Conservation (phyloP, 2,329 filamentous ascomycete genomes). For the Westerdykella ornata region DNA sequence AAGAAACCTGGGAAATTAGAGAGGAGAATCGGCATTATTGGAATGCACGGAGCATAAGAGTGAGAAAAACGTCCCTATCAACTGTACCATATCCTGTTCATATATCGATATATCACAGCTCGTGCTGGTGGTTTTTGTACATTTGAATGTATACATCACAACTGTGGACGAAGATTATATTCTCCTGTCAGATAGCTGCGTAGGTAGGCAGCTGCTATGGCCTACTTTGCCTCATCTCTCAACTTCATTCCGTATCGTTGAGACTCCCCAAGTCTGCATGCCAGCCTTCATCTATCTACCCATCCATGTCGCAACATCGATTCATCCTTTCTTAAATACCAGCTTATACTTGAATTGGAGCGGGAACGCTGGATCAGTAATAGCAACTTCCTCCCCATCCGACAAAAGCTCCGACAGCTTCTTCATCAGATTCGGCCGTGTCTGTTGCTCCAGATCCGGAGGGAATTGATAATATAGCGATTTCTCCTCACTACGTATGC, state of each 20-base stretch:
- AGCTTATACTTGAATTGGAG: slow-evolving; percentile 61
- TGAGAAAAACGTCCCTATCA: neutral
- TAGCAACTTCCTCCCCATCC: slow-evolving; percentile 80
- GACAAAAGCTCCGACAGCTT: slow-evolving; percentile 70
- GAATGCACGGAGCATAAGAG: slow-evolving; percentile 30
- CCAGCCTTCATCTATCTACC: neutral
- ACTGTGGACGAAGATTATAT: slow-evolving; percentile 4
- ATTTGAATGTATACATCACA: slow-evolving; percentile 1
- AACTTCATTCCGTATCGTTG: too few relatives aligned
- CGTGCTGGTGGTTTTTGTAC: neutral
- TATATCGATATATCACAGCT: neutral
- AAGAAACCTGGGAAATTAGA: slow-evolving; percentile 27
- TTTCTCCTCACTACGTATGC: slow-evolving; percentile 70
- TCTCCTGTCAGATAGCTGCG: too few relatives aligned
- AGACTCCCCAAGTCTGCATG: too few relatives aligned
- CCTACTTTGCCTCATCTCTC: too few relatives aligned
- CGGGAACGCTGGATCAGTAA: slow-evolving; percentile 84
- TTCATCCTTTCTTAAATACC: slow-evolving; percentile 38
- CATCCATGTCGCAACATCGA: neutral
- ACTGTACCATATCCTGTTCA: neutral
- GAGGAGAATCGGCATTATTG: slow-evolving; percentile 26
- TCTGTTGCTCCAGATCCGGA: slow-evolving; percentile 73
- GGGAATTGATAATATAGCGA: slow-evolving; percentile 88
- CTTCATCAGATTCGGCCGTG: slow-evolving; percentile 71
- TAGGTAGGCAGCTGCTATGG: too few relatives aligned